phyloP scores from a whole-genome alignment of 352 stramenopile species.

The Phytophthora cactorum region DNA sequence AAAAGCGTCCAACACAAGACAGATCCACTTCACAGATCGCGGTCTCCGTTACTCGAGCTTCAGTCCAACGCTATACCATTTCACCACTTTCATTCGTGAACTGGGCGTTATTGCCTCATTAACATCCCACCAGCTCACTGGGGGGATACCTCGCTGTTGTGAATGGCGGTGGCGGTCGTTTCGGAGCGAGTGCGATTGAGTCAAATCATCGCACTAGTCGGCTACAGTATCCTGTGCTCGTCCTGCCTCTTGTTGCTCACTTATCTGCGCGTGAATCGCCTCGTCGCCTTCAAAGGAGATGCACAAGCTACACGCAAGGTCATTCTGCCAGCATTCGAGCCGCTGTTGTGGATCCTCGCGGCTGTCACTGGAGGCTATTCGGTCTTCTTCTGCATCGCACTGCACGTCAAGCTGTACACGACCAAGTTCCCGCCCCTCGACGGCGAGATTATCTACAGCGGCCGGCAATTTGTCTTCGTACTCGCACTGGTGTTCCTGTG shows the following conservation, averaged over 20 bases:
- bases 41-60: neutral
- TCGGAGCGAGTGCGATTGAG: constrained; percentile 21
- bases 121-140: neutral
- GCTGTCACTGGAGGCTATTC: constrained; percentile 32
- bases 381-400: constrained; percentile 43
- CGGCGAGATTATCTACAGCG: constrained; percentile 47
- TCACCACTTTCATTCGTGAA: neutral
- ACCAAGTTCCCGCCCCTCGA: constrained; percentile 36
- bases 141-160: constrained; percentile 2
- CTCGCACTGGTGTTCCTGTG: constrained; percentile 56
- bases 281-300: constrained; percentile 51
- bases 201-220: constrained; percentile 43
- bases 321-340: constrained; percentile 65
- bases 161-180: constrained; percentile 8
- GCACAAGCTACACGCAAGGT: constrained; percentile 49
- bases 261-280: constrained; percentile 53
- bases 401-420: constrained; percentile 41
- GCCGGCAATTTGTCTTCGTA: constrained; percentile 65
- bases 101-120: neutral
- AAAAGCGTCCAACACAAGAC: neutral
- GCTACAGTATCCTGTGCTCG: constrained; percentile 43
- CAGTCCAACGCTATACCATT: neutral
- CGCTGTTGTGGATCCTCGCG: constrained; percentile 56
- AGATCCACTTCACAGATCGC: neutral
- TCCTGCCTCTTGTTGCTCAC: constrained; percentile 44